Conservation (phyloP, 1,284 basidiomycete species). For the Ustilago lituana region DNA sequence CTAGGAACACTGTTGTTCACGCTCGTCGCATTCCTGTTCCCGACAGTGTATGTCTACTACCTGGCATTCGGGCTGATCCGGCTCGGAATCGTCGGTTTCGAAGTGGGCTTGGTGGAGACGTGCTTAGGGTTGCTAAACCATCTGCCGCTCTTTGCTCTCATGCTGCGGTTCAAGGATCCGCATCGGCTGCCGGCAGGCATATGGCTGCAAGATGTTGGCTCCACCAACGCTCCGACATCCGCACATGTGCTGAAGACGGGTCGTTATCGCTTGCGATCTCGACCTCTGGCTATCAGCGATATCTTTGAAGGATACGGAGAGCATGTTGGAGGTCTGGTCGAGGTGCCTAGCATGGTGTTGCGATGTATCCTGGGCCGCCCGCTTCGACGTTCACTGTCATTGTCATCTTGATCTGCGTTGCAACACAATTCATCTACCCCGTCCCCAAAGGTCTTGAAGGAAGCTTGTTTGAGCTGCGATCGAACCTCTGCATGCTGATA, state of each 20-base stretch:
- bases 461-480: too few species aligned
- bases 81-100: conserved; percentile 28
- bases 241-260: conserved; percentile 7
- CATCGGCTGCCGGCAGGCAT: conserved; percentile 74
- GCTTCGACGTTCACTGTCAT: conserved; percentile 3
- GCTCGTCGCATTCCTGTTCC: conserved; percentile 85
- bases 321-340: conserved; percentile 38
- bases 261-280: conserved; percentile 25
- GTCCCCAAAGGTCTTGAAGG: too few species aligned
- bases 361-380: conserved; percentile 34
- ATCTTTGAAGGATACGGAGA: conserved; percentile 50
- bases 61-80: conserved; percentile 79
- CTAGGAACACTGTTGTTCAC: conserved; percentile 96
- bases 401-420: background rate
- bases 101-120: conserved; percentile 32
- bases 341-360: conserved; percentile 36
- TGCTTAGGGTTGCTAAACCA: conserved; percentile 78
- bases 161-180: conserved; percentile 86
- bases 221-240: background rate
- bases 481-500: too few species aligned
- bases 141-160: conserved; percentile 87
- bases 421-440: too few species aligned
- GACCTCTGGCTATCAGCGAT: conserved; percentile 25
- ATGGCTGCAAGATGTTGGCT: conserved; percentile 19
- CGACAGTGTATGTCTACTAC: conserved; percentile 88